A percentile compares a stretch with the other conserved stretches of the same genome.
phyloP scores from a whole-genome alignment of 2,329 filamentous ascomycete species.

The Ceratocystiopsis minuta region DNA sequence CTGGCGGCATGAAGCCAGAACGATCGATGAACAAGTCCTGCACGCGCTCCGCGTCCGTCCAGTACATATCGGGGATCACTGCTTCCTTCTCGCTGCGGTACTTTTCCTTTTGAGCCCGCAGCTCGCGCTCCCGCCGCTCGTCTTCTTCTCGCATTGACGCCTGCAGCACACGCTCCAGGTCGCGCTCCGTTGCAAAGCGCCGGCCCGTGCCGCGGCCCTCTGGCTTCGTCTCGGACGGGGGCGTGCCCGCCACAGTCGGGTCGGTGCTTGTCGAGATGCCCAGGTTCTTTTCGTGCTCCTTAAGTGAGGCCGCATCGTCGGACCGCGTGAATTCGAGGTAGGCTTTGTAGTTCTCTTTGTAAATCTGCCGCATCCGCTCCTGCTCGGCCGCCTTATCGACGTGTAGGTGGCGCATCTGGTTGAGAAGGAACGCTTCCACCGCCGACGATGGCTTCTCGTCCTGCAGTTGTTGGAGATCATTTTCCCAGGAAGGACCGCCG shows the following conservation, averaged over 20 bases:
- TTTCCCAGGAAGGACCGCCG: conserved; percentile 25
- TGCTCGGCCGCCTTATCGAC: conserved; percentile 21
- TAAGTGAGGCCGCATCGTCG: conserved; percentile 33
- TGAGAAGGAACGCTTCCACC: conserved; percentile 27
- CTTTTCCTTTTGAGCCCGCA: conserved; percentile 45
- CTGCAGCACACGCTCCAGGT: conserved; percentile 53
- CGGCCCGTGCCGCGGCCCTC: conserved; percentile 36
- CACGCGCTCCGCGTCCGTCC: conserved; percentile 40
- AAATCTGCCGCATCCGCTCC: conserved; percentile 21
- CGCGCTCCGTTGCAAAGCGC: conserved; percentile 52
- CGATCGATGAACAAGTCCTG: conserved; percentile 44
- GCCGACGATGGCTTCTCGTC: conserved; percentile 21
- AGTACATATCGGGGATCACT: conserved; percentile 51
- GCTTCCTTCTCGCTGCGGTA: conserved; percentile 64
- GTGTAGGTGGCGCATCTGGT: conserved; percentile 25
- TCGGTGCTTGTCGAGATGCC: conserved; percentile 13
- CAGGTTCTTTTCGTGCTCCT: conserved; percentile 36
- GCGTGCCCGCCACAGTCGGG: conserved; percentile 17
- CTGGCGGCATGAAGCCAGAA: conserved; percentile 45
- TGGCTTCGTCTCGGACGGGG: conserved; percentile 30
- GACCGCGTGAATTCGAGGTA: conserved; percentile 40
- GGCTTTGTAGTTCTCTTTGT: conserved; percentile 28
- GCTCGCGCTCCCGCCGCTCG: conserved; percentile 49
- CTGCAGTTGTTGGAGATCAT: conserved; percentile 16
- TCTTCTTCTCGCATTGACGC: conserved; percentile 55